Percentiles rank a stretch among this genome's conserved stretches.
Evolutionary conservation across 192 early-diverging fungal species (phyloP).

Genomic region (Geranomyces michiganensis): DNA sequence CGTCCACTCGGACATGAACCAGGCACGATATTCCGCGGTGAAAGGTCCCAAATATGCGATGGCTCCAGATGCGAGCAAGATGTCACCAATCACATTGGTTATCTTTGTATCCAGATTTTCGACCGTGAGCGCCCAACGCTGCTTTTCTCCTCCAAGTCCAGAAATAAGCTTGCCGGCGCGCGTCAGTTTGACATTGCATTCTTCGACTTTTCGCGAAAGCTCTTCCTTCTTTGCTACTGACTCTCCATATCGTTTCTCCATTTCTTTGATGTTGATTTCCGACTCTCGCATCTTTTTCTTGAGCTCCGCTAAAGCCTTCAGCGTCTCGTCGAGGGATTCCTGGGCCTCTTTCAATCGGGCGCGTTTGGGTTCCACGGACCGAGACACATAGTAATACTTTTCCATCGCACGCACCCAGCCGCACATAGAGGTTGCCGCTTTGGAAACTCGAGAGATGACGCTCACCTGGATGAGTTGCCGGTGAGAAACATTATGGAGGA

Average conservation of each 20-base stretch:
- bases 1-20: slow-evolving; percentile 58
- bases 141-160: slow-evolving; percentile 61
- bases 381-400: slow-evolving; percentile 65
- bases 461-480: slow-evolving; percentile 32
- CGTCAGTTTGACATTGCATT: slow-evolving; percentile 58
- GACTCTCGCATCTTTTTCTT: slow-evolving; percentile 63
- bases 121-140: slow-evolving; percentile 61
- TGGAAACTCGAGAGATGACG: slow-evolving; percentile 61
- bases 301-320: slow-evolving; percentile 59
- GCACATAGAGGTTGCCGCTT: slow-evolving; percentile 66
- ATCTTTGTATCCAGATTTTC: slow-evolving; percentile 61
- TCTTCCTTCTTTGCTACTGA: slow-evolving; percentile 67
- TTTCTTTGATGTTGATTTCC: slow-evolving; percentile 67
- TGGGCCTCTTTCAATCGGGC: slow-evolving; percentile 58
- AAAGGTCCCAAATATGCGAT: slow-evolving; percentile 66
- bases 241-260: slow-evolving; percentile 63
- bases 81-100: slow-evolving; percentile 60
- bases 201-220: slow-evolving; percentile 62
- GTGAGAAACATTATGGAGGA: neutral
- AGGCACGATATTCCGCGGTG: slow-evolving; percentile 56
- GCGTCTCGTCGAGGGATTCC: slow-evolving; percentile 57
- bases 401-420: slow-evolving; percentile 70
- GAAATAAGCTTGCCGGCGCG: slow-evolving; percentile 63
- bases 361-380: slow-evolving; percentile 62
- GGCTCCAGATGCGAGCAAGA: slow-evolving; percentile 58